Evolutionary conservation across 768 basidiomycete genomes (phyloP).

Genomic region (Porpolomopsis calyptriformis): DNA sequence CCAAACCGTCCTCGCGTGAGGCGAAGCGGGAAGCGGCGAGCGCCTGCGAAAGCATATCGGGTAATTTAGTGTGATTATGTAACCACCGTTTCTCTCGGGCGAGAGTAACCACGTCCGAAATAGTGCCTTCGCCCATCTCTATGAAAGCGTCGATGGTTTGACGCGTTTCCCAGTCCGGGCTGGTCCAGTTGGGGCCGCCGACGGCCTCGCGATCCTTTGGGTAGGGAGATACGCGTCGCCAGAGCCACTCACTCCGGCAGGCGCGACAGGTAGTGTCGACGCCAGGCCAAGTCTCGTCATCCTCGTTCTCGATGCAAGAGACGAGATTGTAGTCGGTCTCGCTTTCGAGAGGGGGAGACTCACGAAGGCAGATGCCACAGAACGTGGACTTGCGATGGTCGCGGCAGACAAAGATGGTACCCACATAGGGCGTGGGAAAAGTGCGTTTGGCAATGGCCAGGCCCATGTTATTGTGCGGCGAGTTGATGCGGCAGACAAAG

Average conservation of each 20-base stretch:
- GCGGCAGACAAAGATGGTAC: constrained; percentile 42
- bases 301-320: constrained; percentile 59
- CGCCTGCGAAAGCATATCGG: constrained; percentile 57
- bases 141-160: constrained; percentile 62
- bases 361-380: constrained; percentile 63
- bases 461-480: constrained; percentile 39
- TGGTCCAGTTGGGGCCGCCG: constrained; percentile 31
- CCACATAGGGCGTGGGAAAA: constrained; percentile 31
- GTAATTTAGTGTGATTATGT: constrained; percentile 49
- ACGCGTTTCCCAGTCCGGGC: constrained; percentile 56
- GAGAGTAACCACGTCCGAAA: constrained; percentile 47
- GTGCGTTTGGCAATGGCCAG: constrained; percentile 39
- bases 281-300: constrained; percentile 55
- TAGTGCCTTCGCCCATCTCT: constrained; percentile 60
- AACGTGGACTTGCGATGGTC: constrained; percentile 51
- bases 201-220: constrained; percentile 46
- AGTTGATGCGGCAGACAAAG: constrained; percentile 60
- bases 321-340: constrained; percentile 17
- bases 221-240: constrained; percentile 41
- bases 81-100: constrained; percentile 69
- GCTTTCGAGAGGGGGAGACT: constrained; percentile 36
- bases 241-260: constrained; percentile 59
- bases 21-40: constrained; percentile 36
- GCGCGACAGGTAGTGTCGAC: constrained; percentile 57
- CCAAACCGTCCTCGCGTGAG: constrained; percentile 7